Evolutionary conservation across 2,329 filamentous ascomycete species (phyloP).

Genomic region (Fusarium piperis): DNA sequence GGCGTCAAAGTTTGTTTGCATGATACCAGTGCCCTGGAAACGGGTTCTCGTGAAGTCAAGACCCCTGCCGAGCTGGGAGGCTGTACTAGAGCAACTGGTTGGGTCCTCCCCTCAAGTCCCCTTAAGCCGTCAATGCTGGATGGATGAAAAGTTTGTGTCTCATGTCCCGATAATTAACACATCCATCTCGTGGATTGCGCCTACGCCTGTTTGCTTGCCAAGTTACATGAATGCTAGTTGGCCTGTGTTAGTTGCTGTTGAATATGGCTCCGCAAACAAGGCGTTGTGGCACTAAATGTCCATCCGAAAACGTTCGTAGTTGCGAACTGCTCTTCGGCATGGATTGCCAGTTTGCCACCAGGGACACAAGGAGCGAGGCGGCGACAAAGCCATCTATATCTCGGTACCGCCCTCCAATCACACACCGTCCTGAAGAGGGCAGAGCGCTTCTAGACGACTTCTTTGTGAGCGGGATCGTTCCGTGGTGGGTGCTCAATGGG

Average conservation of each 20-base stretch:
- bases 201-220: slow-evolving; percentile 4
- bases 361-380: not conserved
- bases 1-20: not conserved
- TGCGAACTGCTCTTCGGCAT: slow-evolving; percentile 11
- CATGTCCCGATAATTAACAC: not conserved
- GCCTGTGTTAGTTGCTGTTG: not conserved
- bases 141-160: not conserved
- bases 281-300: slow-evolving; percentile 7
- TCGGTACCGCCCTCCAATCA: not conserved
- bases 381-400: not conserved
- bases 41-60: not conserved
- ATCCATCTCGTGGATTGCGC: not conserved
- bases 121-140: not conserved
- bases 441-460: not conserved
- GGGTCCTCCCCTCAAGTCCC: not conserved
- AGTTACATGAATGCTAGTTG: not conserved
- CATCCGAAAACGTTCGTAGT: slow-evolving; percentile 16
- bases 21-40: not conserved
- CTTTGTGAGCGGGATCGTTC: not conserved
- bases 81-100: slow-evolving; percentile 2
- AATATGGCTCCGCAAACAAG: slow-evolving; percentile 4
- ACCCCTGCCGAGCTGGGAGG: not conserved
- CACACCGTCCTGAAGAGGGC: not conserved
- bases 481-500: slow-evolving; percentile 1
- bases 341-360: slow-evolving; percentile 22